Evolutionary conservation across 1,284 basidiomycete genomes (phyloP).

Genomic region (Naganishia albida): DNA sequence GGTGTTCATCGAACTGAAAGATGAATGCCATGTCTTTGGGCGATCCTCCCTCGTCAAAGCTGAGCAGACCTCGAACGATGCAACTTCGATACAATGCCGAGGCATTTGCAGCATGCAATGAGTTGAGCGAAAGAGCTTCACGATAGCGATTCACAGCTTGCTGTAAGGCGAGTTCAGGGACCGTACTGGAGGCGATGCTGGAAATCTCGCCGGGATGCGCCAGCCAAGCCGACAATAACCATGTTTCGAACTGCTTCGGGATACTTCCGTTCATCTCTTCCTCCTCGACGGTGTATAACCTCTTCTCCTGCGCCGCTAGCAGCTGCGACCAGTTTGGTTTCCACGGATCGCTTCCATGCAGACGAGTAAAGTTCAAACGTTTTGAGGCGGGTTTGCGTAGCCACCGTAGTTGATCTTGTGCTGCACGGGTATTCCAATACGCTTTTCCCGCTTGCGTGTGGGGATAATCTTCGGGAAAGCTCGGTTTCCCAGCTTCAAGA

Average conservation of each 20-base stretch:
- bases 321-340: conserved; percentile 71
- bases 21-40: conserved; percentile 35
- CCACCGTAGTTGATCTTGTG: conserved; percentile 65
- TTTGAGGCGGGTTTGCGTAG: conserved; percentile 80
- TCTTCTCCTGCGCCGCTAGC: conserved; percentile 36
- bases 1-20: conserved; percentile 51
- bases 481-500: conserved; percentile 71
- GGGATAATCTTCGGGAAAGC: conserved; percentile 82
- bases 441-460: conserved; percentile 60
- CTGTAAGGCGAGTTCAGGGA: conserved; percentile 8
- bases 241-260: conserved; percentile 11
- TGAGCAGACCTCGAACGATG: conserved; percentile 11
- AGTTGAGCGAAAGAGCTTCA: conserved; percentile 48
- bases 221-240: conserved; percentile 18
- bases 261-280: conserved; percentile 7
- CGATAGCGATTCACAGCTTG: conserved; percentile 19
- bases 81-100: conserved; percentile 28
- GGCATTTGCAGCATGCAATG: conserved; percentile 53
- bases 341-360: conserved; percentile 73
- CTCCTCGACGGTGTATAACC: conserved; percentile 5
- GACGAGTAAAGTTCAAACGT: conserved; percentile 67
- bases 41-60: conserved; percentile 39
- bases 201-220: conserved; percentile 6
- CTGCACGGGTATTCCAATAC: conserved; percentile 58
- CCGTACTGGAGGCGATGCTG: neutral